Base-by-base conservation (phyloP, 2,329 filamentous ascomycete species). In the Colletotrichum coccodes region DNA sequence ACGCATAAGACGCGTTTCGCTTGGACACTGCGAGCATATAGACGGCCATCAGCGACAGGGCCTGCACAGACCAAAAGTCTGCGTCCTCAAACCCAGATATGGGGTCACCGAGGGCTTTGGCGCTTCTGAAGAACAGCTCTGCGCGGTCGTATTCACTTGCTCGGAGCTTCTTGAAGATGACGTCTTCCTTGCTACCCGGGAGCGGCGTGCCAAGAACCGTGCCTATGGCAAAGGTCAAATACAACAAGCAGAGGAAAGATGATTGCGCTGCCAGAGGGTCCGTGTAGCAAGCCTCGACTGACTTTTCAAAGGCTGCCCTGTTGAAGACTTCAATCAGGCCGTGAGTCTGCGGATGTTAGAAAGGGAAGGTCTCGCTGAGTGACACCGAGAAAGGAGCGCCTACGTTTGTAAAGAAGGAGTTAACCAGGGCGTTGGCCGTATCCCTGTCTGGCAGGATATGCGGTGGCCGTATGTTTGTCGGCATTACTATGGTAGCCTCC, bases 41-140 rank as follows among this genome's bases (percentile, higher is more conserved):
- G 2, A 91, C 77, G 0, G 89, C 84, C 86, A 92, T 91, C 40
- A 92, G 78, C 0, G 88, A 78, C 49, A 91, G 79, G 2, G 89
- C 88, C 73, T 92, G 89, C 53, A 92, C 84, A 14, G 88, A 88
- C 87, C 89, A 91, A 66, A 92, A 86, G 63, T 90, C 86, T 26
- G 86, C 87, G 72, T 91, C 87, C 73, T 91, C 89, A 54, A 90
- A 85, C 0, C 87, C 83, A 3, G 79, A 76, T 1, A 81, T 76
- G 1, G 81, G 79, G 52, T 84, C 80, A 21, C 79, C 79, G 18
- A 91, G 79, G 47, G 80, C 82, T 71, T 86, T 89, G 6, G 89
- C 90, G 70, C 85, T 88, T 18, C 84, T 79, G 73, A 89, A 92
- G 74, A 91, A 91, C 12, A 87, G 78, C 71, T 92, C 89, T n/a